A percentile compares a stretch with the other conserved stretches of the same genome.
phyloP scores from a whole-genome alignment of 805 yeast species.

The Kuraishia hungarica region DNA sequence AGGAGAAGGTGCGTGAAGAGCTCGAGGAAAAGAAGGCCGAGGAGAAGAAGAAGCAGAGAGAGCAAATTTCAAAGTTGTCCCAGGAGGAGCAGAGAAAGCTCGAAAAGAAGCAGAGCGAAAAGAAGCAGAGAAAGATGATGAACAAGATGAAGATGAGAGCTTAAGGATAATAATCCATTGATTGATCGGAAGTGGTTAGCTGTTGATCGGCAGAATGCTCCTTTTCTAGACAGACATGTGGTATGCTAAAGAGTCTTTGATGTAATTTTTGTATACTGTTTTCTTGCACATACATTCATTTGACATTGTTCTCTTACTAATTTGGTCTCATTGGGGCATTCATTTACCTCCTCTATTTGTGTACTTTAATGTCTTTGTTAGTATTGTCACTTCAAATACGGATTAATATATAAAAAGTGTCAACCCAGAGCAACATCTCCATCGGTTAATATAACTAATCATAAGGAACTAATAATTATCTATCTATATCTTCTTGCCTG shows the following conservation, averaged over 20 bases:
- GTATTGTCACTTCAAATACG: neutral
- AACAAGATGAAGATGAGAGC: conserved; percentile 48
- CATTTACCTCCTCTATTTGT: no score
- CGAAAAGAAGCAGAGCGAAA: conserved; percentile 73
- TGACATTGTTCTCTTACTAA: no score
- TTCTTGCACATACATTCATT: no score
- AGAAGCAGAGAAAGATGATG: conserved; percentile 67
- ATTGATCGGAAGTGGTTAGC: neutral
- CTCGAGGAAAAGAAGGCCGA: conserved; percentile 64
- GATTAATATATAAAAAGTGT: no score
- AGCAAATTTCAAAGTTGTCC: conserved; percentile 44
- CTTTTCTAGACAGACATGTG: neutral
- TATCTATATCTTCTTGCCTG: conserved; percentile 24
- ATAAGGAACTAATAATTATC: no score
- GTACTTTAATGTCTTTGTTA: no score
- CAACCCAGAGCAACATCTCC: no score
- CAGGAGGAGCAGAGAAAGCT: conserved; percentile 75
- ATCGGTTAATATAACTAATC: neutral
- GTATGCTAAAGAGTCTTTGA: neutral
- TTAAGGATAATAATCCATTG: neutral
- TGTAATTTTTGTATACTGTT: neutral
- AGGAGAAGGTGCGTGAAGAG: conserved; percentile 58
- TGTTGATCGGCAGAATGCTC: neutral
- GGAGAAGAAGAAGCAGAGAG: conserved; percentile 56
- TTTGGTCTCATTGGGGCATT: no score